Conservation (phyloP, 768 basidiomycete genomes). For the Lentinus tigrinus region DNA sequence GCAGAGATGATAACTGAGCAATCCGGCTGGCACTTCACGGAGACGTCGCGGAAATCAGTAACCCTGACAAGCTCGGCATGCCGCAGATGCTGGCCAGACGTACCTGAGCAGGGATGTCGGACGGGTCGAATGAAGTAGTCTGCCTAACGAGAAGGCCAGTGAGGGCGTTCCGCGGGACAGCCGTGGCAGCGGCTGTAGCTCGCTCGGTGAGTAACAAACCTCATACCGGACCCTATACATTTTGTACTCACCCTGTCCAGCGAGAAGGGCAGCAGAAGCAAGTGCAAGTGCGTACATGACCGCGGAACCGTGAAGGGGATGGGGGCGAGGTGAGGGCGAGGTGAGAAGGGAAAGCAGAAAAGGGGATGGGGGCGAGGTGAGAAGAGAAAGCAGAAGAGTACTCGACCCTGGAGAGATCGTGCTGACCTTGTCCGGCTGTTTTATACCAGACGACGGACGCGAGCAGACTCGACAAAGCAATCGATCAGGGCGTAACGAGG, state of each 20-base stretch:
- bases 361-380: not conserved
- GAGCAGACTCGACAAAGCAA: too few species aligned
- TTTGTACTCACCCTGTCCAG: constrained; percentile 5
- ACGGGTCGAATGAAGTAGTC: not conserved
- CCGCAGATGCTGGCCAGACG: not conserved
- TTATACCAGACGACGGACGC: not conserved
- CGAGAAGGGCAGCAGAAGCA: constrained; percentile 8
- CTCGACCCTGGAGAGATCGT: not conserved
- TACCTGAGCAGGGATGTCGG: not conserved
- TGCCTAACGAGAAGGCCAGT: constrained; percentile 1
- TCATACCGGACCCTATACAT: not conserved
- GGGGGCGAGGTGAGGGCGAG: not conserved
- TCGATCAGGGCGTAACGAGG: too few species aligned
- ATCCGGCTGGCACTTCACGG: constrained; percentile 6
- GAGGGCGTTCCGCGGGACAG: not conserved
- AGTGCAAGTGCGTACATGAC: constrained; percentile 11
- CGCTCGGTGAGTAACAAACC: too few species aligned
- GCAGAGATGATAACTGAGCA: constrained; percentile 4
- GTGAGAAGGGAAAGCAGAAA: not conserved
- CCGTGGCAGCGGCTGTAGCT: too few species aligned
- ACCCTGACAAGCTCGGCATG: too few species aligned
- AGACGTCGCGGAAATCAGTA: not conserved
- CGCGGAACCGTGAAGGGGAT: not conserved
- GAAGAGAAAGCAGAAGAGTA: not conserved
- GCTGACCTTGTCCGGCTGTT: too few species aligned